A percentile compares a stretch with the other conserved stretches of the same genome.
Conservation (phyloP, 441 rosid species). For the Biscutella auriculata region DNA sequence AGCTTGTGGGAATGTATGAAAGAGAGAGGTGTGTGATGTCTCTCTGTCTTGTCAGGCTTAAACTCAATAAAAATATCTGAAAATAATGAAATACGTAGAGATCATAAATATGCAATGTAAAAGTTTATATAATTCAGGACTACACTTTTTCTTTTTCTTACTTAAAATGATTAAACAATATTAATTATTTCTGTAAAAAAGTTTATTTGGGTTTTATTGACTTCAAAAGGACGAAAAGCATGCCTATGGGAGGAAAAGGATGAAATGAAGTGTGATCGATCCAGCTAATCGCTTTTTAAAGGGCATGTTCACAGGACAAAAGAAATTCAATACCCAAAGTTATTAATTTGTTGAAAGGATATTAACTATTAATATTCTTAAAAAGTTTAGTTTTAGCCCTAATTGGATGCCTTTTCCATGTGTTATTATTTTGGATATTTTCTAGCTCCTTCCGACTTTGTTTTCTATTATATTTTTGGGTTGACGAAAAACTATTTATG, state of each 20-base stretch:
- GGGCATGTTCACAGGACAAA: constrained; percentile 28
- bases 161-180: constrained; percentile 19
- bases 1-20: constrained; percentile 62
- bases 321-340: constrained; percentile 35
- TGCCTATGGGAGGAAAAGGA: constrained; percentile 19
- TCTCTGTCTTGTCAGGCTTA: constrained; percentile 36
- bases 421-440: background rate
- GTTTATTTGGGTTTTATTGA: constrained; percentile 27
- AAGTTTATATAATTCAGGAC: constrained; percentile 15
- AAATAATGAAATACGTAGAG: constrained; percentile 28
- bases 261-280: constrained; percentile 30
- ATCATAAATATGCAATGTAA: constrained; percentile 19
- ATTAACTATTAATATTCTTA: constrained; percentile 28
- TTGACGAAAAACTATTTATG: background rate
- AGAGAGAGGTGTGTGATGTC: constrained; percentile 32
- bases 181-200: constrained; percentile 14
- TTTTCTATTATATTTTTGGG: background rate
- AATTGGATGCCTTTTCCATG: constrained; percentile 14
- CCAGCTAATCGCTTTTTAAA: constrained; percentile 46
- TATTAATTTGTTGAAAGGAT: constrained; percentile 21
- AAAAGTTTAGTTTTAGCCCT: constrained; percentile 67
- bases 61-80: constrained; percentile 16
- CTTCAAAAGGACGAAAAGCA: constrained; percentile 38
- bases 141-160: constrained; percentile 18
- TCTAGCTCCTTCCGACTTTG: background rate